Base-by-base conservation (phyloP, 2,329 filamentous ascomycete genomes). In the Aspergillus eucalypticola region DNA sequence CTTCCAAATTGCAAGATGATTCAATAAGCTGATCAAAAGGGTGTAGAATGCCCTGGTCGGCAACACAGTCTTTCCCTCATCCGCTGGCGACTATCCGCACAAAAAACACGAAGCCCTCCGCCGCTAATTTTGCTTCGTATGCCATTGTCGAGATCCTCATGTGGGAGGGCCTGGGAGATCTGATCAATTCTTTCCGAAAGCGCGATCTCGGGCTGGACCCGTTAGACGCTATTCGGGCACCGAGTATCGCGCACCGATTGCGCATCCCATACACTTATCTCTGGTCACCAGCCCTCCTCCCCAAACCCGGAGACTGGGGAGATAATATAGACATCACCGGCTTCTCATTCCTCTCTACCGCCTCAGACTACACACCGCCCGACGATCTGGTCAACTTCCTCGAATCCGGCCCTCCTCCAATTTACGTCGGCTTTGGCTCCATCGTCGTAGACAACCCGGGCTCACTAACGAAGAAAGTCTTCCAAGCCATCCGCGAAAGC, bases 161-260 rank as follows among this genome's bases (percentile, higher is more conserved):
- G 10, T 96, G 92, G 92, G 92, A 96, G 76, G 92, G 92, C 0
- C 79, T 96, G 3, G 93, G 93, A 39, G 93, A 97, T 74, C 82
- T 97, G 5, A 94, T 97, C 71, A 97, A 98, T 71, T 84, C 88
- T 10, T 97, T 96, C 70, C 84, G 93, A 55, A 87, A 89, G 65
- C 87, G 88, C 60, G 85, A 85, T 13, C 82, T 96, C 1, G 89
- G 90, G 25, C 79, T 97, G 0, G 90, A 95, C 48, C 85, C 89
- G 0, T 82, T 97, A 44, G 92, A 90, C 62, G 80, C 91, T 7
- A 88, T 96, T 52, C 94, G 90, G 84, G 93, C 90, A 2, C 92
- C 93, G 8, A 90, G 90, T 3, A 84, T 96, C 72, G 80, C 96
- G 13, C 87, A 86, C 48, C 86, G 91, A 32, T 79, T 97, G 32